phyloP scores from a whole-genome alignment of 208 protist genomes.

The Trypanosomatidae sp. region DNA sequence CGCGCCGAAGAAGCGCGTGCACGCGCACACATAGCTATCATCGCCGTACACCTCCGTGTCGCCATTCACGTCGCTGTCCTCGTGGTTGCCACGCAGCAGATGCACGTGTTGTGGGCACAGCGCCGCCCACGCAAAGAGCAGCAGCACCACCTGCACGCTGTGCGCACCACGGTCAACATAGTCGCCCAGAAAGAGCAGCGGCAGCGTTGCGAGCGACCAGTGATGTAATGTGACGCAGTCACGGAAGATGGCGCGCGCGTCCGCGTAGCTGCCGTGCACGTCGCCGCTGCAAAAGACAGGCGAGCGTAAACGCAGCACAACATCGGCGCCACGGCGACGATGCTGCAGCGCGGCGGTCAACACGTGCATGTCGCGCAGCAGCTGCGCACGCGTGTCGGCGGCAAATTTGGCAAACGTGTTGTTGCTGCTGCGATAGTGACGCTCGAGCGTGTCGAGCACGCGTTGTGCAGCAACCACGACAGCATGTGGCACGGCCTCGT shows the following conservation, averaged over 20 bases:
- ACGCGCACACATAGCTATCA: constrained; percentile 7
- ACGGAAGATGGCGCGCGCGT: constrained; percentile 28
- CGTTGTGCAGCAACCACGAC: too few species aligned
- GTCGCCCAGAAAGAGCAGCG: constrained; percentile 94
- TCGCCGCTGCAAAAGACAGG: constrained; percentile 62
- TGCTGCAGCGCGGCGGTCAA: too few species aligned
- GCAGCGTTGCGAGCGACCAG: constrained; percentile 27
- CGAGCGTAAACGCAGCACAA: constrained; percentile 21
- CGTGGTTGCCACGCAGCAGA: constrained; percentile 84
- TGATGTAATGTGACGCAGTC: constrained; percentile 21
- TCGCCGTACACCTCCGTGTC: constrained; percentile 30
- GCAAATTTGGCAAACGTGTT: too few species aligned
- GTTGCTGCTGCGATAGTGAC: too few species aligned
- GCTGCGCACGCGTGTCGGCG: too few species aligned
- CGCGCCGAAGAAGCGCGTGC: constrained; percentile 44
- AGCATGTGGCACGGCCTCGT: too few species aligned
- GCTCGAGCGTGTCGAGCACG: too few species aligned
- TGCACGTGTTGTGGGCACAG: constrained; percentile 48
- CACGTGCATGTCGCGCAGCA: too few species aligned
- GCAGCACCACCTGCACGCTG: constrained; percentile 55
- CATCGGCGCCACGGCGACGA: too few species aligned
- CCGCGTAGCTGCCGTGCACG: constrained; percentile 56
- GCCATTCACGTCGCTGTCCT: constrained; percentile 66
- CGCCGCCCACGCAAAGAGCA: constrained; percentile 56
- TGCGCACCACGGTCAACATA: constrained; percentile 92